Base-by-base conservation (phyloP, 305 asterid species). In the Lippia alba region DNA sequence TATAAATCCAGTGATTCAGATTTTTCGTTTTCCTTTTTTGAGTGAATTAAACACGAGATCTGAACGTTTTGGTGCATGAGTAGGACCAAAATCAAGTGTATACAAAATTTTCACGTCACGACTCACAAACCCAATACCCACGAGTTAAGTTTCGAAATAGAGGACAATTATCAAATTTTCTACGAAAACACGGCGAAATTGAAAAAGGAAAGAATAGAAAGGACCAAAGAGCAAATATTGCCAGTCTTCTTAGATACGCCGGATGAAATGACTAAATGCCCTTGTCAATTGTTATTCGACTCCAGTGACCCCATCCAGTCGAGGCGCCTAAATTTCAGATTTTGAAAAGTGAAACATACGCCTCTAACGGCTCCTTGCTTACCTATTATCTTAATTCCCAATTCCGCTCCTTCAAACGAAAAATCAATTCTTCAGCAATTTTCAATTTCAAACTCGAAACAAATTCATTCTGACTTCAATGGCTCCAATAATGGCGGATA, bases 291-390 rank as follows among this genome's bases (percentile, higher is more conserved):
- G 44, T 8, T 6, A 1, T 30, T 33, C 64, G 14, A n/a, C 24
- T 46, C 48, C 58, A 46, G 48, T 56, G 59, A 16, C 34, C 15
- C 51, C 5, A 16, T 33, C 7, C 24, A 32, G 56, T 19, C 18
- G 61, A 46, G 74, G 70, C 74, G 70, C 79, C 63, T 6, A 6
- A 56, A 44, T n/a, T 8, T 2, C 59, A 33, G n/a, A 66, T 48
- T 82, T 79, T 79, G 82, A 82, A 83, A 80, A 77, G 56, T 78
- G 8, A 64, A 36, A 36, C 41, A 36, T 1, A 61, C 53, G 69
- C 53, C 20, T 69, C 74, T 8, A 83, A 80, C 85, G 87, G 81
- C 83, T 80, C 64, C 34, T 71, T 18, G 62, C 49, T 19, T 4
- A 36, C 41, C 50, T 33, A 41, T 62, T 34, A 9, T 49, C 54